Percentiles rank a stretch among this genome's conserved stretches.
Conservation (phyloP, 2,329 filamentous ascomycete genomes). For the Fusarium ambrosium region DNA sequence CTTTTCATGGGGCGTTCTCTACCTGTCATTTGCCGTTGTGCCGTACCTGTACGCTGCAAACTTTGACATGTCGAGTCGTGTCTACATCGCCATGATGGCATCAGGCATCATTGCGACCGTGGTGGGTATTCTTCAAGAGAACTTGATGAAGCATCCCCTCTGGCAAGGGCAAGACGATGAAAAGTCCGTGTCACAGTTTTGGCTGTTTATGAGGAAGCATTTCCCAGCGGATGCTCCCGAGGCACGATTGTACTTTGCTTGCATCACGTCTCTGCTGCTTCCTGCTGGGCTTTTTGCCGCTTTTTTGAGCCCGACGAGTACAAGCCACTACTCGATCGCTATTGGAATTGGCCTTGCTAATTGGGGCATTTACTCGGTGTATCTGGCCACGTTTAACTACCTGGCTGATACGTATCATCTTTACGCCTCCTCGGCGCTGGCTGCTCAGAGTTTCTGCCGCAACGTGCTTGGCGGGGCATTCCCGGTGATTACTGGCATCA, state of each 20-base stretch:
- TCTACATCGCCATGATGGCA: slow-evolving; percentile 80
- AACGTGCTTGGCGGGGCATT: slow-evolving; percentile 88
- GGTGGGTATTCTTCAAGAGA: slow-evolving; percentile 80
- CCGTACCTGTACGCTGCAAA: slow-evolving; percentile 79
- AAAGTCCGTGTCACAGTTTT: slow-evolving; percentile 53
- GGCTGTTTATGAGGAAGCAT: slow-evolving; percentile 59
- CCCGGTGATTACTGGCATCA: slow-evolving; percentile 78
- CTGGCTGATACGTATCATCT: slow-evolving; percentile 88
- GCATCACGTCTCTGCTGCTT: slow-evolving; percentile 79
- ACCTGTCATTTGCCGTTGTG: slow-evolving; percentile 85
- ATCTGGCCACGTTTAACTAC: slow-evolving; percentile 93
- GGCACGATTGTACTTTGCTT: slow-evolving; percentile 85
- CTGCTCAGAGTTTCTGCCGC: slow-evolving; percentile 87
- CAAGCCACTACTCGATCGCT: slow-evolving; percentile 47
- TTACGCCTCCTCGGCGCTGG: slow-evolving; percentile 87
- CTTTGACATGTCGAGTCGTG: slow-evolving; percentile 76
- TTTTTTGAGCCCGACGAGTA: slow-evolving; percentile 47
- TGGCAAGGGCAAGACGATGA: slow-evolving; percentile 47
- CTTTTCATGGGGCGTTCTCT: slow-evolving; percentile 91
- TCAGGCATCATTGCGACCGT: slow-evolving; percentile 76
- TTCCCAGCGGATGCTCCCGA: slow-evolving; percentile 75
- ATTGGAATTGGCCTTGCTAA: slow-evolving; percentile 81
- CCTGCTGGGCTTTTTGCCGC: slow-evolving; percentile 79
- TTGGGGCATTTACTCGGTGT: slow-evolving; percentile 88
- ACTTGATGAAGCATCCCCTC: slow-evolving; percentile 65